phyloP scores from a whole-genome alignment of 306 rosid genomes.

The Adenanthera pavonina region DNA sequence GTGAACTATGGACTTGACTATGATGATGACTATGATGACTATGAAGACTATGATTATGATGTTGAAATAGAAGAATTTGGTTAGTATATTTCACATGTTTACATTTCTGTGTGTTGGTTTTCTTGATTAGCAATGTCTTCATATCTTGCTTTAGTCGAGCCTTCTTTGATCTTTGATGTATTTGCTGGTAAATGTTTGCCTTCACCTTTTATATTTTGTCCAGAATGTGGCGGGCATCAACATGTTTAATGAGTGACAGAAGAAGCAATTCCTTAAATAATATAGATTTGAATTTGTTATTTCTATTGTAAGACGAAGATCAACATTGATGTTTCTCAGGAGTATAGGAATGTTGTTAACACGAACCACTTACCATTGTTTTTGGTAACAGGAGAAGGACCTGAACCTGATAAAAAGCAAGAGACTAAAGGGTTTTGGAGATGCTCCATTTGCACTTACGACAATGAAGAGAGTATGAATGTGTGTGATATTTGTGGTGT shows the following conservation, averaged over 20 bases:
- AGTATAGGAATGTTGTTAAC: slow-evolving; percentile 9
- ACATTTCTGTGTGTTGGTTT: background rate
- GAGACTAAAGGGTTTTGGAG: slow-evolving; percentile 66
- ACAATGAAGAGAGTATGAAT: slow-evolving; percentile 76
- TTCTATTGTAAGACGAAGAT: slow-evolving; percentile 25
- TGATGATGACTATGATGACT: slow-evolving; percentile 16
- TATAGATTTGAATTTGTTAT: background rate
- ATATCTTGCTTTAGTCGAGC: background rate
- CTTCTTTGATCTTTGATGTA: background rate
- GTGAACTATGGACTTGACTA: slow-evolving; percentile 68
- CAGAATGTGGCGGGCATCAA: background rate
- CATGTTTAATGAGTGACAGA: background rate
- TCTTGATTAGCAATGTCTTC: background rate
- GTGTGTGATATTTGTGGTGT: slow-evolving; percentile 93
- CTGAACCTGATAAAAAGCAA: slow-evolving; percentile 46
- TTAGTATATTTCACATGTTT: slow-evolving; percentile 40
- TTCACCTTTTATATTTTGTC: background rate
- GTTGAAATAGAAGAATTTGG: slow-evolving; percentile 57
- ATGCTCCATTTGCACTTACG: slow-evolving; percentile 87
- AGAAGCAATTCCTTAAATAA: background rate
- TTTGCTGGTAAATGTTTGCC: slow-evolving; percentile 13
- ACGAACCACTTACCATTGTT: slow-evolving; percentile 23
- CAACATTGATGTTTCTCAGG: background rate
- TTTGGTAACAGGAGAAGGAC: slow-evolving; percentile 48
- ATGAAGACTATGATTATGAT: slow-evolving; percentile 43